A percentile compares a stretch with the other conserved stretches of the same genome.
Evolutionary conservation across 352 stramenopile species (phyloP).

Genomic region (Saprolegnia parasitica): DNA sequence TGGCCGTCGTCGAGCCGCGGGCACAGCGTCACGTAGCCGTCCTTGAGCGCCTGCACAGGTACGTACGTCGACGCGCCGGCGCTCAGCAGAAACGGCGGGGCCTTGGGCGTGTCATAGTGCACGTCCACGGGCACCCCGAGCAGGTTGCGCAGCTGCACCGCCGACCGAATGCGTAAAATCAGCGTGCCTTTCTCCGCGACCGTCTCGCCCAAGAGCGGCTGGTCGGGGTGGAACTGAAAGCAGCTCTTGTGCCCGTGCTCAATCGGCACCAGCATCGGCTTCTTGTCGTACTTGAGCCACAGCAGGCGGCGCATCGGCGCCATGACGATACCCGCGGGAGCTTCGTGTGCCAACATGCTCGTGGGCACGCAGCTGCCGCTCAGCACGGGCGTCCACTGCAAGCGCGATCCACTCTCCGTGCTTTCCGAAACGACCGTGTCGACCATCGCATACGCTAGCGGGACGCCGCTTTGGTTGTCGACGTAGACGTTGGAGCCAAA

Average conservation of each 20-base stretch:
- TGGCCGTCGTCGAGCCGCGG: constrained; percentile 27
- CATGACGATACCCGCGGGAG: constrained; percentile 72
- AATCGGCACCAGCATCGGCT: constrained; percentile 81
- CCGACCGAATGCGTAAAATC: constrained; percentile 67
- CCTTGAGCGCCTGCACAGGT: constrained; percentile 72
- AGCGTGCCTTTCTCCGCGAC: constrained; percentile 81
- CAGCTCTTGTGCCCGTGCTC: constrained; percentile 83
- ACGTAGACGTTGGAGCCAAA: constrained; percentile 83
- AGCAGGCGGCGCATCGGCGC: constrained; percentile 65
- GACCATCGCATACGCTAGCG: constrained; percentile 71
- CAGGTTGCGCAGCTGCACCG: constrained; percentile 74
- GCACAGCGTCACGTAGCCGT: constrained; percentile 62
- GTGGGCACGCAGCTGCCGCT: constrained; percentile 65
- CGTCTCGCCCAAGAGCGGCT: constrained; percentile 81
- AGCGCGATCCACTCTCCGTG: constrained; percentile 18
- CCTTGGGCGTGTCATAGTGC: constrained; percentile 40
- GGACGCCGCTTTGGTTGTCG: constrained; percentile 81
- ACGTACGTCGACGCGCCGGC: constrained; percentile 51
- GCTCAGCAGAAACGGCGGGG: neutral
- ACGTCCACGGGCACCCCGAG: constrained; percentile 66
- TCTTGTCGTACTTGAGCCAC: constrained; percentile 57
- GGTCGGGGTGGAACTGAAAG: constrained; percentile 55
- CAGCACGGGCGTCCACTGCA: constrained; percentile 55
- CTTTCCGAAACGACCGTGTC: constrained; percentile 66
- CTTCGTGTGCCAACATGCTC: constrained; percentile 76